Evolutionary conservation across 305 asterid species (phyloP).

Genomic region (Rubia tinctorum): DNA sequence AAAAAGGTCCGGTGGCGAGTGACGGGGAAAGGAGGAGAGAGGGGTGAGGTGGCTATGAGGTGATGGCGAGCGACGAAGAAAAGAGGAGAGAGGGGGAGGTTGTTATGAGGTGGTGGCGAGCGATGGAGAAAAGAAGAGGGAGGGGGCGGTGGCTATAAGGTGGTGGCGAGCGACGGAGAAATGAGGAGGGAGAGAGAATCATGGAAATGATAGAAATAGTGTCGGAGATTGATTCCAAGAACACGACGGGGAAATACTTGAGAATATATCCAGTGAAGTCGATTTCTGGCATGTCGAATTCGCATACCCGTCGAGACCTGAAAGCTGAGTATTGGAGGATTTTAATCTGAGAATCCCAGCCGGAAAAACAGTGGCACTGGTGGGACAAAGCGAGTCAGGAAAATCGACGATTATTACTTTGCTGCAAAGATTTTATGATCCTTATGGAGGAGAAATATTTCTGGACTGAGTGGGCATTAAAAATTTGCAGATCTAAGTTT

Average conservation of each 20-base stretch:
- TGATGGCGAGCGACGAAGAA: too few relatives aligned
- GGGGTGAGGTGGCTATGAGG: too few relatives aligned
- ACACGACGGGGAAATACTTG: slow-evolving; percentile 53
- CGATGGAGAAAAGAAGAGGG: too few relatives aligned
- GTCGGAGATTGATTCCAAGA: slow-evolving; percentile 81
- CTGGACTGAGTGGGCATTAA: slow-evolving; percentile 67
- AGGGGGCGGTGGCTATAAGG: too few relatives aligned
- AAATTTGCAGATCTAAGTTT: slow-evolving; percentile 80
- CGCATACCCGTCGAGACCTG: slow-evolving; percentile 80
- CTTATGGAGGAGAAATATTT: slow-evolving; percentile 61
- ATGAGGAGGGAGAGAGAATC: too few relatives aligned
- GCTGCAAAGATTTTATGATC: slow-evolving; percentile 84
- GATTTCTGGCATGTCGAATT: slow-evolving; percentile 60
- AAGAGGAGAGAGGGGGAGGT: too few relatives aligned
- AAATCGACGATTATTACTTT: slow-evolving; percentile 80
- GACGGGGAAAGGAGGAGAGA: too few relatives aligned
- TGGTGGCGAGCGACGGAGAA: too few relatives aligned
- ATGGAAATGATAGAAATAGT: slow-evolving; percentile 62
- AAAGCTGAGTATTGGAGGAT: slow-evolving; percentile 54
- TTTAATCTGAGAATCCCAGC: slow-evolving; percentile 56
- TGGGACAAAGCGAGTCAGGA: slow-evolving; percentile 94
- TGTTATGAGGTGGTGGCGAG: too few relatives aligned
- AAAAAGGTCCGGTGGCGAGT: too few relatives aligned
- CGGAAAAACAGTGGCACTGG: slow-evolving; percentile 73
- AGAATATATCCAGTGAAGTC: slow-evolving; percentile 55